phyloP scores from a whole-genome alignment of 2,329 filamentous ascomycete genomes.

The Fusarium pseudonygamai region DNA sequence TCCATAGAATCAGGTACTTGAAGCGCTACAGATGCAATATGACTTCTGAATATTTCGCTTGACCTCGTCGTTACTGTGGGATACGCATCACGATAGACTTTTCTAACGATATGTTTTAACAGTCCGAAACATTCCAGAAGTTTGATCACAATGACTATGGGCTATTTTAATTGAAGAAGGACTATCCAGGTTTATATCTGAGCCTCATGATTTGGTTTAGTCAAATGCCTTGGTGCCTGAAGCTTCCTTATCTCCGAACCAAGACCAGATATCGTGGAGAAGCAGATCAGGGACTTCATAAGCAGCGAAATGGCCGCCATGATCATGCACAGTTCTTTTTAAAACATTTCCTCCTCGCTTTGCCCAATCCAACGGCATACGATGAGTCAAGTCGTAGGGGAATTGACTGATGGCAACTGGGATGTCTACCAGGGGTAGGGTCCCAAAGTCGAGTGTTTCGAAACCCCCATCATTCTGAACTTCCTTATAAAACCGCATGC shows the following conservation, averaged over 20 bases:
- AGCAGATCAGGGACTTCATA: not conserved
- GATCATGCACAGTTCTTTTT: not conserved
- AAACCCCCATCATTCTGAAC: not conserved
- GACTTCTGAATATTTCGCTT: too few species aligned
- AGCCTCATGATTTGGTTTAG: not conserved
- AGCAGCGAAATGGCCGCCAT: not conserved
- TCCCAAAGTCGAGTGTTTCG: not conserved
- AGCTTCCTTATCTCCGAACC: not conserved
- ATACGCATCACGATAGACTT: not conserved
- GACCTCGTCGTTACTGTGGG: not conserved
- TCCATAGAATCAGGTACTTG: rapidly evolving
- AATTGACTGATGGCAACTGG: not conserved
- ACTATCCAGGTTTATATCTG: rapidly evolving
- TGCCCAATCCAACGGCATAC: not conserved
- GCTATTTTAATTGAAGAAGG: rapidly evolving
- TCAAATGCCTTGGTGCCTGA: not conserved
- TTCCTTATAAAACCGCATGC: not conserved
- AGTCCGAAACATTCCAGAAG: rapidly evolving
- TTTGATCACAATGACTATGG: too few species aligned
- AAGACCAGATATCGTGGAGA: not conserved
- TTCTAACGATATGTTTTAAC: rapidly evolving
- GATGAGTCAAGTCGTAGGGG: not conserved
- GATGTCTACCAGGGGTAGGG: not conserved
- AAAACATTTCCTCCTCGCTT: not conserved
- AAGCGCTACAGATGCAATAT: rapidly evolving